A percentile compares a stretch with the other conserved stretches of the same genome.
These are phyloP conservation scores for Boletus vinaceobasis DNA, from an alignment of 768 basidiomycete genomes.

Conservation along the genomic window DNA sequence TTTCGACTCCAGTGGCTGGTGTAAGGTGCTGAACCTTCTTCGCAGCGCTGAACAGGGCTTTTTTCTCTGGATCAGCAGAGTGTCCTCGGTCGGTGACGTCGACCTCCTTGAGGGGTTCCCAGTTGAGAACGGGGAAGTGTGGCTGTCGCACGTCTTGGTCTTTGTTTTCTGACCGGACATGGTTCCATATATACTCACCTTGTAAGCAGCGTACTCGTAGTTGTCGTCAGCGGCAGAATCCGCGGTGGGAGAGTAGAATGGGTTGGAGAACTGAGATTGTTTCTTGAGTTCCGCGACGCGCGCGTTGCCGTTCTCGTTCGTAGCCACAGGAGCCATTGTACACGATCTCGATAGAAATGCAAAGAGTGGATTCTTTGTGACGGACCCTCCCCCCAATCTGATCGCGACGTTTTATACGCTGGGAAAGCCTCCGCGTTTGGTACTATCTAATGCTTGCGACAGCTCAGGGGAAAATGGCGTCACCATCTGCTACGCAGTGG, in stretches of 20 bases:
- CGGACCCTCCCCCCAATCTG: not conserved
- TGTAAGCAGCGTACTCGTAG: conserved; percentile 58
- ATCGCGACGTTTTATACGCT: conserved; percentile 16
- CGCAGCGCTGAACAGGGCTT: conserved; percentile 59
- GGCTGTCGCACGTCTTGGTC: conserved; percentile 41
- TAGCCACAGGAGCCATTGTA: conserved; percentile 52
- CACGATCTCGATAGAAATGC: not conserved
- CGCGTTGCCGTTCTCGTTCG: conserved; percentile 30
- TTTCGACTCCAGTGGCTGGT: conserved; percentile 72
- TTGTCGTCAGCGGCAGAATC: conserved; percentile 46
- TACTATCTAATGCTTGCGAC: conserved; percentile 6
- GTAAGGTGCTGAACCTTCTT: conserved; percentile 66
- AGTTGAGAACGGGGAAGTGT: conserved; percentile 56
- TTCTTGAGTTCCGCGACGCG: conserved; percentile 26
- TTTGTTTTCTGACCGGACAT: not conserved
- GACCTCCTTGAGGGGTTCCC: conserved; percentile 59
- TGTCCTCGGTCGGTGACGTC: conserved; percentile 64
- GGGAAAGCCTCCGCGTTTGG: not conserved
- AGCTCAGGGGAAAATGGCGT: conserved; percentile 16
- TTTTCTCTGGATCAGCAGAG: conserved; percentile 69
- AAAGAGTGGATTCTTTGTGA: not conserved
- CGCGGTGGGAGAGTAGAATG: conserved; percentile 64
- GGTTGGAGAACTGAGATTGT: conserved; percentile 43
- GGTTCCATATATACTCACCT: conserved; percentile 36
- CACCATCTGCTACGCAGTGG: conserved; percentile 2